A percentile compares a stretch with the other conserved stretches of the same genome.
Conservation (phyloP, 495 filamentous ascomycete genomes). For the Penicillium dipodomyicola region DNA sequence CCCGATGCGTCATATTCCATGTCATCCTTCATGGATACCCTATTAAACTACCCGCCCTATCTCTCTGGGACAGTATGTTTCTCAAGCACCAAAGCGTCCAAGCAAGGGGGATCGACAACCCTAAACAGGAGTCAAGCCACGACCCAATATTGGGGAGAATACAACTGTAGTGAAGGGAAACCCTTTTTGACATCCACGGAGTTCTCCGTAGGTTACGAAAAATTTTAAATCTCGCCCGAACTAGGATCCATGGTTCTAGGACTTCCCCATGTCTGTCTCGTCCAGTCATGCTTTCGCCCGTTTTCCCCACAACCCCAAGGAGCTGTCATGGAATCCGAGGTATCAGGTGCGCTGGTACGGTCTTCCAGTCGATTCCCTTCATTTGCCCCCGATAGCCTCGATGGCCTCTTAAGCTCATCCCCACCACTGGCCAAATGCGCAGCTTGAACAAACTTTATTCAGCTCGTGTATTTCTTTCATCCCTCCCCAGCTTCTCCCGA, state of each 20-base stretch:
- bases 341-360: too few species aligned
- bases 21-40: background rate
- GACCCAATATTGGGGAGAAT: background rate
- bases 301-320: background rate
- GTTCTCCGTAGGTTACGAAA: too few species aligned
- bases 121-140: background rate
- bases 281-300: background rate
- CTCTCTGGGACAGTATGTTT: background rate
- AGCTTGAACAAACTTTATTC: too few species aligned
- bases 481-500: background rate
- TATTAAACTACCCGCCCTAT: too few species aligned
- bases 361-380: too few species aligned
- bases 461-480: background rate
- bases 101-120: constrained; percentile 7
- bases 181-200: background rate
- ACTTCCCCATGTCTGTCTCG: background rate
- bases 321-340: constrained; percentile 9
- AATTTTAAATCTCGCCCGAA: background rate
- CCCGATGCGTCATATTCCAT: background rate
- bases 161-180: background rate
- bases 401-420: background rate
- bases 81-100: background rate
- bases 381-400: background rate
- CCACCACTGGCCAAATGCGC: background rate
- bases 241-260: background rate